Conservation (phyloP, 768 basidiomycete genomes). For the Leucocoprinus birnbaumii region DNA sequence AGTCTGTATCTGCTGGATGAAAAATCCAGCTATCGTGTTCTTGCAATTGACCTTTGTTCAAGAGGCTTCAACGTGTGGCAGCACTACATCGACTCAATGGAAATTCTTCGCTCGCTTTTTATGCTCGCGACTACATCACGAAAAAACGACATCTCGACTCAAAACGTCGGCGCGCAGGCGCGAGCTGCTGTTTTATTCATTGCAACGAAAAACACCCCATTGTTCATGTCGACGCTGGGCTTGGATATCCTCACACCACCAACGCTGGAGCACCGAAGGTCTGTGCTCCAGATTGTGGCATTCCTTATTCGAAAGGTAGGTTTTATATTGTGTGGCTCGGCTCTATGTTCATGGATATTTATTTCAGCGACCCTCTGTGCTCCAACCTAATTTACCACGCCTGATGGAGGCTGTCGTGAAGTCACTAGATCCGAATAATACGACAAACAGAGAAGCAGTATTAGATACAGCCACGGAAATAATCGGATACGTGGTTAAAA, state of each 20-base stretch:
- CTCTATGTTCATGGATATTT: neutral
- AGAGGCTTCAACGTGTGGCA: slow-evolving; percentile 95
- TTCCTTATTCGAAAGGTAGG: slow-evolving; percentile 87
- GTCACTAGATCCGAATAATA: slow-evolving; percentile 90
- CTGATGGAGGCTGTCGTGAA: slow-evolving; percentile 95
- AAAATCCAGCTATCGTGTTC: slow-evolving; percentile 55
- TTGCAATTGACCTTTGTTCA: slow-evolving; percentile 88
- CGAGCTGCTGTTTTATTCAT: slow-evolving; percentile 83
- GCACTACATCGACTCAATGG: slow-evolving; percentile 87
- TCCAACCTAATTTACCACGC: slow-evolving; percentile 80
- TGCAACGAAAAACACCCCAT: slow-evolving; percentile 74
- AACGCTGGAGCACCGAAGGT: slow-evolving; percentile 74
- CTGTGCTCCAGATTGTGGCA: slow-evolving; percentile 90
- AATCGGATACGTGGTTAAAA: slow-evolving; percentile 90
- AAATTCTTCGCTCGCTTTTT: slow-evolving; percentile 83
- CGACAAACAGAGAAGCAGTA: slow-evolving; percentile 74
- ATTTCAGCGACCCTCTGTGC: slow-evolving; percentile 74
- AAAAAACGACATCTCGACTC: slow-evolving; percentile 66
- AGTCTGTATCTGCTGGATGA: slow-evolving; percentile 75
- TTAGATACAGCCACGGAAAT: slow-evolving; percentile 93
- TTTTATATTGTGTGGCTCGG: neutral
- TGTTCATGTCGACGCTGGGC: slow-evolving; percentile 93
- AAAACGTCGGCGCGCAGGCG: slow-evolving; percentile 76
- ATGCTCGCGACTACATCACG: slow-evolving; percentile 68
- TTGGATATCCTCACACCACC: slow-evolving; percentile 84